Percentiles rank a stretch among this genome's conserved stretches.
phyloP scores from a whole-genome alignment of 169 alveolate genomes.

The Perkinsus chesapeaki region DNA sequence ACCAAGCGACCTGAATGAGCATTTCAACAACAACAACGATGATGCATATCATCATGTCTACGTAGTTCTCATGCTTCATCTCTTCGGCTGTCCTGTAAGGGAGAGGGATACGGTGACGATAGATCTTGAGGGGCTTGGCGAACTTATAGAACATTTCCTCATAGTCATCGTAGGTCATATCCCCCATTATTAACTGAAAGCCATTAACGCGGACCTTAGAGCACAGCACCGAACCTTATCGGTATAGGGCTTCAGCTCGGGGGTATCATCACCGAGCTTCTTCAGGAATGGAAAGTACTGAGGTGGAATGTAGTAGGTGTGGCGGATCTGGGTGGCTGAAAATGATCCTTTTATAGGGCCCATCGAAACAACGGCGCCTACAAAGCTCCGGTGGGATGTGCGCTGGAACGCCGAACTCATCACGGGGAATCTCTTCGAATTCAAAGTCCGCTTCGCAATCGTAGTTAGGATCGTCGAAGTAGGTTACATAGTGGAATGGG shows the following conservation, averaged over 20 bases:
- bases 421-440: background rate
- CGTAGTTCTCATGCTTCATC: conserved; percentile 43
- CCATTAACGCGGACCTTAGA: conserved; percentile 4
- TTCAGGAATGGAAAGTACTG: conserved; percentile 76
- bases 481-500: background rate
- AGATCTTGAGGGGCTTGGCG: conserved; percentile 74
- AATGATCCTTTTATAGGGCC: conserved; percentile 14
- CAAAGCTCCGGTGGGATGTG: conserved; percentile 38
- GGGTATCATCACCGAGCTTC: conserved; percentile 78
- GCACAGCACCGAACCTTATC: conserved; percentile 39
- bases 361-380: background rate
- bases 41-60: background rate
- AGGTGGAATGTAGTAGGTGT: conserved; percentile 72
- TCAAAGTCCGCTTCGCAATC: background rate
- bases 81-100: conserved; percentile 73
- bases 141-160: conserved; percentile 80
- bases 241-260: conserved; percentile 70
- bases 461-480: background rate
- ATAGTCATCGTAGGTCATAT: conserved; percentile 71
- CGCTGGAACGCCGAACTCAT: conserved; percentile 30
- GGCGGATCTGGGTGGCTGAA: conserved; percentile 21
- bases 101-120: conserved; percentile 67
- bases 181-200: conserved; percentile 29
- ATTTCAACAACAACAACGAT: background rate
- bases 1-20: conserved; percentile 49